Percentiles rank a stretch among this genome's conserved stretches.
Conservation (phyloP, 495 filamentous ascomycete genomes). For the Podospora sp. region DNA sequence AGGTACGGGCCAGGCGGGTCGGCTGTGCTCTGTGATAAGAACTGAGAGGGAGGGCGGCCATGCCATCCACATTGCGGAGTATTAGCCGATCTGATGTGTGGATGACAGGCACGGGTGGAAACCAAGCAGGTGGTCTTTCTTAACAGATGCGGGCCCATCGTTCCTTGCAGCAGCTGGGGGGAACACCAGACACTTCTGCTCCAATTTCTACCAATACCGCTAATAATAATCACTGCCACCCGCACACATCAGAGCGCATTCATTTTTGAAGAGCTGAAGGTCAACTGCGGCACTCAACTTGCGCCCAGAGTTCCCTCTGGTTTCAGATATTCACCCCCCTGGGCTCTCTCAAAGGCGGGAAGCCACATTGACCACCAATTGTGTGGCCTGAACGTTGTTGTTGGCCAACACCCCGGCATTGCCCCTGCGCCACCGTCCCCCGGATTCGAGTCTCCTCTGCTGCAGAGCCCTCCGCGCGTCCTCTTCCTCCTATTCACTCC, state of each 20-base stretch:
- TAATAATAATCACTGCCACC: background rate
- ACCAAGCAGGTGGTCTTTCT: background rate
- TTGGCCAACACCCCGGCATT: slow-evolving; percentile 1
- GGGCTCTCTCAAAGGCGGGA: background rate
- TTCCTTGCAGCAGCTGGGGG: too few species aligned
- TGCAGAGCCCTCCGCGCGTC: background rate
- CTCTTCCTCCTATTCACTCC: background rate
- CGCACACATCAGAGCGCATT: background rate
- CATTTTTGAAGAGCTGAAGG: background rate
- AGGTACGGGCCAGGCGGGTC: background rate
- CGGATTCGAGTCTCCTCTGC: background rate
- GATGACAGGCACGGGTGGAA: background rate
- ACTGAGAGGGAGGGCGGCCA: background rate
- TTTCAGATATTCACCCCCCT: background rate
- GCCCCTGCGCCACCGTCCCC: slow-evolving; percentile 14
- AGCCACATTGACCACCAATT: slow-evolving; percentile 3
- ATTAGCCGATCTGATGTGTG: background rate
- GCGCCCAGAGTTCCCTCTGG: slow-evolving; percentile 8
- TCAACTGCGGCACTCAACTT: background rate
- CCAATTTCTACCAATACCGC: background rate
- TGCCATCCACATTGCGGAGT: background rate
- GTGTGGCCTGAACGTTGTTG: background rate
- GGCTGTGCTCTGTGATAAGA: background rate
- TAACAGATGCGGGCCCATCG: too few species aligned
- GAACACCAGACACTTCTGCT: background rate